Evolutionary conservation across 2,329 filamentous ascomycete genomes (phyloP).

Genomic region (Nigrograna mackinnonii): DNA sequence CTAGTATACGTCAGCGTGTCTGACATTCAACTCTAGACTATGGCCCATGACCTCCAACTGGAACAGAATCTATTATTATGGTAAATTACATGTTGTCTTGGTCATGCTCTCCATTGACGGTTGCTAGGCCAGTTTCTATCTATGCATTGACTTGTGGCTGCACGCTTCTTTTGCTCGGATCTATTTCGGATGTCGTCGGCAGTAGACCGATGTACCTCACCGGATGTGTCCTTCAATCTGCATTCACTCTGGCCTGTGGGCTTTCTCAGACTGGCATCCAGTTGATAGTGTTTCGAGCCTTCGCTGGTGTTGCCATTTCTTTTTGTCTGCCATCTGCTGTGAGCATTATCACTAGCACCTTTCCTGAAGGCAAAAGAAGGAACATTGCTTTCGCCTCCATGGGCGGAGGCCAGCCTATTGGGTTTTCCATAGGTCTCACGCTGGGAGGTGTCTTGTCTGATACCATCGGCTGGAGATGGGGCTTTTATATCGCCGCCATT

Average conservation of each 20-base stretch:
- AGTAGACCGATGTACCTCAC: slow-evolving; percentile 50
- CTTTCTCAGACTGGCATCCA: slow-evolving; percentile 39
- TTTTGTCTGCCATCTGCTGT: slow-evolving; percentile 55
- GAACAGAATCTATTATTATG: slow-evolving; percentile 29
- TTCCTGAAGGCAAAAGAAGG: slow-evolving; percentile 50
- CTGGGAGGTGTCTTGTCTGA: slow-evolving; percentile 55
- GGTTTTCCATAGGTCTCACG: slow-evolving; percentile 56
- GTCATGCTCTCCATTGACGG: neutral
- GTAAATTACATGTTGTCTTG: slow-evolving; percentile 12
- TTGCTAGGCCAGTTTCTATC: slow-evolving; percentile 38
- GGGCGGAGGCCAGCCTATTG: slow-evolving; percentile 55
- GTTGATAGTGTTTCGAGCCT: slow-evolving; percentile 52
- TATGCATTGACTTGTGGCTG: slow-evolving; percentile 51
- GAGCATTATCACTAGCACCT: slow-evolving; percentile 51
- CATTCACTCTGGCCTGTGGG: slow-evolving; percentile 52
- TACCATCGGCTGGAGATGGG: slow-evolving; percentile 55
- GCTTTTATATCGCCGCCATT: slow-evolving; percentile 54
- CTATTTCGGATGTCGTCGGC: slow-evolving; percentile 56
- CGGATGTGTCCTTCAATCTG: slow-evolving; percentile 49
- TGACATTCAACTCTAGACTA: too few relatives aligned
- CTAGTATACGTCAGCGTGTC: too few relatives aligned
- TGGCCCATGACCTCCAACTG: slow-evolving; percentile 38
- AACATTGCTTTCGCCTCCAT: slow-evolving; percentile 58
- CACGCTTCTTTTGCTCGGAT: slow-evolving; percentile 54
- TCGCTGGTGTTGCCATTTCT: slow-evolving; percentile 50